phyloP scores from a whole-genome alignment of 768 basidiomycete species.

The Pisolithus sp. region DNA sequence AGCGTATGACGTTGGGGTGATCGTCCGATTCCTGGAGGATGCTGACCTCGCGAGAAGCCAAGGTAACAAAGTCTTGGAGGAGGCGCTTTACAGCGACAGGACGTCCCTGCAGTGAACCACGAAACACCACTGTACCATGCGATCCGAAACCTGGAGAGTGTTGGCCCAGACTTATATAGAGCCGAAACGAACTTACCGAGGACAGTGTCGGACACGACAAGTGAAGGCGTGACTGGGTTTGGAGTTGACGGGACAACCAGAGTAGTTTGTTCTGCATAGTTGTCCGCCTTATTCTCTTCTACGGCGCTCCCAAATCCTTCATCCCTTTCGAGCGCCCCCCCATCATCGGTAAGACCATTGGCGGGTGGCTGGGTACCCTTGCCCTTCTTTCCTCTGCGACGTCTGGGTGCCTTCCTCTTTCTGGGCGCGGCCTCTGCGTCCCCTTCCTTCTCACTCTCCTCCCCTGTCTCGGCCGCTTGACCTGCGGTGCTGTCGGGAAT shows the following conservation, averaged over 20 bases:
- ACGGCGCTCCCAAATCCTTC: constrained; percentile 24
- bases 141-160: constrained; percentile 76
- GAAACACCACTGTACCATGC: constrained; percentile 92
- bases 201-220: constrained; percentile 67
- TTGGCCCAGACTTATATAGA: constrained; percentile 5
- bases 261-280: constrained; percentile 4
- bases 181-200: constrained; percentile 48
- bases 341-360: constrained; percentile 15
- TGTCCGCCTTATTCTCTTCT: constrained; percentile 29
- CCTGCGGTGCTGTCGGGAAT: constrained; percentile 6
- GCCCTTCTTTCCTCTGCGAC: constrained; percentile 46
- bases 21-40: constrained; percentile 96
- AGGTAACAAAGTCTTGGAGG: constrained; percentile 89
- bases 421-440: constrained; percentile 38
- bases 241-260: constrained; percentile 22
- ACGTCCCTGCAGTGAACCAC: constrained; percentile 92
- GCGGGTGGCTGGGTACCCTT: constrained; percentile 32
- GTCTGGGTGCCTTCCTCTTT: constrained; percentile 33
- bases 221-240: constrained; percentile 35
- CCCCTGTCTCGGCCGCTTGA: constrained; percentile 28
- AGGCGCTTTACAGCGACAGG: constrained; percentile 98
- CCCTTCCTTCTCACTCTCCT: constrained; percentile 56
- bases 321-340: constrained; percentile 20
- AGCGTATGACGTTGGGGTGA: constrained; percentile 97
- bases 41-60: constrained; percentile 89